Conservation (phyloP, 1,284 basidiomycete genomes). For the Naganishia cerealis region DNA sequence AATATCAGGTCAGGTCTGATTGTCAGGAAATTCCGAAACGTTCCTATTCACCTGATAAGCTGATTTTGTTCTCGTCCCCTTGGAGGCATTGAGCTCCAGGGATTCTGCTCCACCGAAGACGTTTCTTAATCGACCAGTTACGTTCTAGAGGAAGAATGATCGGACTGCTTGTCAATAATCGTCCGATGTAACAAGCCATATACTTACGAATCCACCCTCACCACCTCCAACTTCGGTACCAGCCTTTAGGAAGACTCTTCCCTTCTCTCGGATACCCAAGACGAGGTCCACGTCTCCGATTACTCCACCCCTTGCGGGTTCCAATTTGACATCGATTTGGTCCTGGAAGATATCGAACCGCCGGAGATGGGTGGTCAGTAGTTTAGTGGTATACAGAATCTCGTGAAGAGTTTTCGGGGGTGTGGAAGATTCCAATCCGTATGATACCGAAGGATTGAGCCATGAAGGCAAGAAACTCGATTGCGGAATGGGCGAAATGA, state of each 20-base stretch:
- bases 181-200: constrained; percentile 15
- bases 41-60: constrained; percentile 65
- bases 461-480: constrained; percentile 41
- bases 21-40: neutral
- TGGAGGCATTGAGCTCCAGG: constrained; percentile 76
- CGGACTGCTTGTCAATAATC: neutral
- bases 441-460: constrained; percentile 47
- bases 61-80: constrained; percentile 83
- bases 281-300: constrained; percentile 81
- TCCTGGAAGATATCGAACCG: constrained; percentile 71
- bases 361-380: constrained; percentile 65
- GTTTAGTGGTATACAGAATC: constrained; percentile 67
- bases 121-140: constrained; percentile 78
- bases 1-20: neutral
- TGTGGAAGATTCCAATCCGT: constrained; percentile 41
- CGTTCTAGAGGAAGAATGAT: constrained; percentile 59
- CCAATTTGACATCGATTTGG: constrained; percentile 69
- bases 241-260: constrained; percentile 77
- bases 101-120: constrained; percentile 88
- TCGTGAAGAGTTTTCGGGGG: constrained; percentile 61
- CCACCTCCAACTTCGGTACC: constrained; percentile 91
- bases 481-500: constrained; percentile 52
- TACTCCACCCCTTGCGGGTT: constrained; percentile 64
- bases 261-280: constrained; percentile 72
- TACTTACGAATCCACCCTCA: constrained; percentile 80